phyloP scores from a whole-genome alignment of 1,284 basidiomycete genomes.

The Gastroboletus turbinatus region DNA sequence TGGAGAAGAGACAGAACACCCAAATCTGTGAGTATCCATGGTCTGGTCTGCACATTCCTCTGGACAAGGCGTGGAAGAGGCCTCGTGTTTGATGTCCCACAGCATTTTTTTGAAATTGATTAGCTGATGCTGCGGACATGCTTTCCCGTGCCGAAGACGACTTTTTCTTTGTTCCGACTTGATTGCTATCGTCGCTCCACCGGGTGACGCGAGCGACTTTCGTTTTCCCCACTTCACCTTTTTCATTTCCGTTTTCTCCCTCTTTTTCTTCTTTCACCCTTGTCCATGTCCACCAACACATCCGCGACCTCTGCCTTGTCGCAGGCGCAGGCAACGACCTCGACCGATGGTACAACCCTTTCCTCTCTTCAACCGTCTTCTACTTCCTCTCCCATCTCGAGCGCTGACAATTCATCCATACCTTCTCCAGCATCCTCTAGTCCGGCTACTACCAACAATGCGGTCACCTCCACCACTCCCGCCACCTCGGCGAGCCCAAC shows the following conservation, averaged over 20 bases:
- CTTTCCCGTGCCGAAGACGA: neutral
- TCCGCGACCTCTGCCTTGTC: neutral
- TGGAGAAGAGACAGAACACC: slow-evolving; percentile 1
- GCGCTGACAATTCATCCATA: slow-evolving; percentile 16
- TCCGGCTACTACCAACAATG: neutral
- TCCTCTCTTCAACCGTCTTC: slow-evolving; percentile 10
- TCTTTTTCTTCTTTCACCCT: neutral
- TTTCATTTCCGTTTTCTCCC: neutral
- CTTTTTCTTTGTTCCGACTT: neutral
- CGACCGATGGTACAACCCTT: slow-evolving; percentile 21
- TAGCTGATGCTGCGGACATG: slow-evolving; percentile 2
- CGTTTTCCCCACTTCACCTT: neutral
- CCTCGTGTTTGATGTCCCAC: slow-evolving; percentile 11
- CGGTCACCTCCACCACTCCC: neutral
- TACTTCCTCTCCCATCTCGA: neutral
- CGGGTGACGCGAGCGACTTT: neutral
- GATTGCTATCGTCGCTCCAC: neutral
- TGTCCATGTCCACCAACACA: slow-evolving; percentile 24
- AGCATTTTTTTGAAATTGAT: slow-evolving; percentile 12
- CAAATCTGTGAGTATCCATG: neutral
- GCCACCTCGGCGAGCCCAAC: neutral
- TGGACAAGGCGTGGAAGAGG: neutral
- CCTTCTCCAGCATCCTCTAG: slow-evolving; percentile 3
- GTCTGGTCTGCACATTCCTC: neutral
- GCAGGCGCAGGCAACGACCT: neutral